These are phyloP conservation scores for Schizochytrium sp. DNA, from an alignment of 108 stramenopile species.

Conservation along the genomic window DNA sequence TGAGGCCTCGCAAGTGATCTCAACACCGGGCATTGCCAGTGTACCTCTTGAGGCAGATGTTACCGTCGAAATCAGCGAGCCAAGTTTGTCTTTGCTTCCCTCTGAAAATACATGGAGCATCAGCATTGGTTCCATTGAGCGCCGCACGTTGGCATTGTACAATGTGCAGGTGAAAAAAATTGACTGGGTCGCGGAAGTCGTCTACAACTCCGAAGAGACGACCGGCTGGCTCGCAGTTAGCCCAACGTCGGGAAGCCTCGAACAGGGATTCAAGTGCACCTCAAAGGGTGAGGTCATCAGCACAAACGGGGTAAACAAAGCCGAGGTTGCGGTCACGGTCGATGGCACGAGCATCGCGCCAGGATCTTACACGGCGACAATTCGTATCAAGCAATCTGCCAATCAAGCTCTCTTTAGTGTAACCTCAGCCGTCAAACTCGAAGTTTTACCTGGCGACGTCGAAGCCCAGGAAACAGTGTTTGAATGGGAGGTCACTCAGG, in stretches of 20 bases:
- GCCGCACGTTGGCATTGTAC: not conserved
- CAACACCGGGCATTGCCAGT: not conserved
- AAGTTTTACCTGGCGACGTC: not conserved
- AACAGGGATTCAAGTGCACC: not conserved
- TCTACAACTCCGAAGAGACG: not conserved
- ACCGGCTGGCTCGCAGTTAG: not conserved
- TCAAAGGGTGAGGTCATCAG: not conserved
- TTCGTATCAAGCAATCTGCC: not conserved
- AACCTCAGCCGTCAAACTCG: not conserved
- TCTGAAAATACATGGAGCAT: not conserved
- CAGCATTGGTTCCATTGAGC: not conserved
- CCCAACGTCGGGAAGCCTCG: not conserved
- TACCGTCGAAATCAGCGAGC: not conserved
- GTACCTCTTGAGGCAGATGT: not conserved
- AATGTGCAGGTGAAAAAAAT: not conserved
- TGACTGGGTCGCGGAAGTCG: not conserved
- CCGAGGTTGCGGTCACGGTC: not conserved
- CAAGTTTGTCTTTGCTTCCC: not conserved
- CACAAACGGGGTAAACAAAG: not conserved
- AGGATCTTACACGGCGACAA: not conserved
- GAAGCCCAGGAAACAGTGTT: not conserved
- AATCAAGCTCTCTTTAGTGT: not conserved
- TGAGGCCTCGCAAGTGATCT: not conserved
- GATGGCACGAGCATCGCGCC: not conserved
- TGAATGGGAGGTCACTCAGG: not conserved